Conservation (phyloP, 768 basidiomycete genomes). For the Naematelia encephala region DNA sequence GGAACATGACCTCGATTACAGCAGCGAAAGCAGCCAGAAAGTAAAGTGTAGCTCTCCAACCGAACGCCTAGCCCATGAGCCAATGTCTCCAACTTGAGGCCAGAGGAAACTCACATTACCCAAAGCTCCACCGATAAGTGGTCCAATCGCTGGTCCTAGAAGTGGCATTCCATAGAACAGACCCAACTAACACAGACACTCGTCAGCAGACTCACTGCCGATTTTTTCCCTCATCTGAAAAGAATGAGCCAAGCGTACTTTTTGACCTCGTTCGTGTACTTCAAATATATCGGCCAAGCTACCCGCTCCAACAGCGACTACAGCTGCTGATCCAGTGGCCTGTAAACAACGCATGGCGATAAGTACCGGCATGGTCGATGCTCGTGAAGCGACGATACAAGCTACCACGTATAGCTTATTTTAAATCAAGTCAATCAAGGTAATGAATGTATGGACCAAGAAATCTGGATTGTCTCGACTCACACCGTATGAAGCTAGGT, state of each 20-base stretch:
- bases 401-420: conserved; percentile 46
- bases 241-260: conserved; percentile 23
- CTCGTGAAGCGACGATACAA: conserved; percentile 39
- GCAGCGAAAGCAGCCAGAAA: conserved; percentile 68
- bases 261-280: conserved; percentile 43
- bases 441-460: background rate
- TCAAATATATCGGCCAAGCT: conserved; percentile 51
- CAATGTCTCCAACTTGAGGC: conserved; percentile 49
- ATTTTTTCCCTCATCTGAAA: no score
- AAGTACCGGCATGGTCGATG: conserved; percentile 44
- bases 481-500: conserved; percentile 48
- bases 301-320: conserved; percentile 47
- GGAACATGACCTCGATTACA: conserved; percentile 58
- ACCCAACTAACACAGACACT: no score
- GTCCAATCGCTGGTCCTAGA: conserved; percentile 56
- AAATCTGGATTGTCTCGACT: conserved; percentile 7
- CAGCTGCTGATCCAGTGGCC: conserved; percentile 46
- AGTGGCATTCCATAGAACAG: conserved; percentile 59
- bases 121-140: conserved; percentile 36
- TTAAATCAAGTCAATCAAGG: background rate
- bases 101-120: conserved; percentile 53
- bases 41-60: conserved; percentile 81
- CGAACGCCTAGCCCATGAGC: conserved; percentile 60
- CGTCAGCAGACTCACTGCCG: no score
- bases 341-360: conserved; percentile 47